These are phyloP conservation scores for Phytopythium kandeliae DNA, from an alignment of 352 stramenopile genomes.

Conservation along the genomic window DNA sequence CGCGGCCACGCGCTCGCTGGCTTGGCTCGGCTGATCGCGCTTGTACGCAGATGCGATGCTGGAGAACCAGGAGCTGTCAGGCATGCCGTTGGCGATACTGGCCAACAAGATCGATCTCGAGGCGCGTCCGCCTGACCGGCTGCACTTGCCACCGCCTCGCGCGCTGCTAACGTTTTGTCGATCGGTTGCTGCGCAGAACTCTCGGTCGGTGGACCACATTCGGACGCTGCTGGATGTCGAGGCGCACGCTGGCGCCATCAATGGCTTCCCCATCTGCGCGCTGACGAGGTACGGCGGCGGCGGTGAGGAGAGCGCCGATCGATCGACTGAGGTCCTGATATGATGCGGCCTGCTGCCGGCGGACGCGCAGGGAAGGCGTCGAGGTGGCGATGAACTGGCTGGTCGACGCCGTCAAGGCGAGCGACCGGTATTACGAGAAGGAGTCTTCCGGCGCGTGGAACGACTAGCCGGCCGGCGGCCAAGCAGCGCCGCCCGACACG, in stretches of 20 bases:
- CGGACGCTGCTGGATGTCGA: slow-evolving; percentile 38
- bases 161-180: neutral
- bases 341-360: neutral
- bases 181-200: slow-evolving; percentile 13
- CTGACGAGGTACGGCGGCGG: slow-evolving; percentile 44
- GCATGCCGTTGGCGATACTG: slow-evolving; percentile 84
- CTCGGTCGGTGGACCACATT: slow-evolving; percentile 34
- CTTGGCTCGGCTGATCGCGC: too few species aligned
- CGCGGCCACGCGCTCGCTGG: neutral
- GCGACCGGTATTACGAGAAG: slow-evolving; percentile 63
- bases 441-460: slow-evolving; percentile 10
- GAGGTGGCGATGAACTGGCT: slow-evolving; percentile 69
- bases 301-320: too few species aligned
- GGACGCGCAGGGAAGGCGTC: slow-evolving; percentile 44
- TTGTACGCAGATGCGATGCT: slow-evolving; percentile 63
- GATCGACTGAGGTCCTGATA: neutral
- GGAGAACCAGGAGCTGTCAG: slow-evolving; percentile 64
- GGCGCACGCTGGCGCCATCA: slow-evolving; percentile 26
- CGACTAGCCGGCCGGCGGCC: slow-evolving; percentile 13
- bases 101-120: slow-evolving; percentile 91
- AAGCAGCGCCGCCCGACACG: neutral
- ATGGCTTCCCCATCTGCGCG: slow-evolving; percentile 51
- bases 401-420: slow-evolving; percentile 61
- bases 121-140: slow-evolving; percentile 3
- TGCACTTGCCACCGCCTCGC: too few species aligned